Evolutionary conservation across 2,329 filamentous ascomycete genomes (phyloP), one percentile per base, ranked within the genome.

Genomic region (Pseudogymnoascus destructans): DNA sequence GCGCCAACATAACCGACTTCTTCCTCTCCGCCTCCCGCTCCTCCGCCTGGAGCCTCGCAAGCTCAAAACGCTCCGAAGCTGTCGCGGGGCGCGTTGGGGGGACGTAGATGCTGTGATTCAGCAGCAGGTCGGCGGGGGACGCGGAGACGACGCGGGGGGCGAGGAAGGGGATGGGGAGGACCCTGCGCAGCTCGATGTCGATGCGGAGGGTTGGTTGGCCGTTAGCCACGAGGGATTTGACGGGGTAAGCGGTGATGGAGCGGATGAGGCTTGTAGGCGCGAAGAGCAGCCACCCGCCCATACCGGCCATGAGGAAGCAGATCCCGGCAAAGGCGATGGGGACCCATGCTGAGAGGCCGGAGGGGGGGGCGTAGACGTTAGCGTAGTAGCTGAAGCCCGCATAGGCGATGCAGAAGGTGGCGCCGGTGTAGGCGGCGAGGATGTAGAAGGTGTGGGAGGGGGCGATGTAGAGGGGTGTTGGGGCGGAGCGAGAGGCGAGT

Each of bases 391-490:
- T 78, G 64, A 75, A 73, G 52, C 73, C 70, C 1, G 77, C 74
- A 65, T 77, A 81, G 35, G 69, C 63, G 59, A 80, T 73, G 68
- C 77, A 80, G 65, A 79, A 78, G 19, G 74, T 61, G 1, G 78
- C 78, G 23, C 79, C 77, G 11, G 72, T 69, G 69, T 84, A 83
- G 66, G 80, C 80, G 49, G 79, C 78, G 63, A 79, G 67, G 61
- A 85, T 76, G 69, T 83, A 85, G 70, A 77, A 75, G 59, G 78
- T 78, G 65, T 87, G 83, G 1, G 82, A 81, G 11, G 81, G 81
- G 1, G 79, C 78, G 65, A 84, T 75, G 73, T 86, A 89, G 42
- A 89, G 74, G 2, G 79, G 70, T 6, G 84, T 81, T 4, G 79
- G 75, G 1, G 74, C 71, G n/a, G 75, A 66, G 62, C 80, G 79